A percentile compares a stretch with the other conserved stretches of the same genome.
Conservation (phyloP, 345 rosid species). For the Euphorbia tirucalli region DNA sequence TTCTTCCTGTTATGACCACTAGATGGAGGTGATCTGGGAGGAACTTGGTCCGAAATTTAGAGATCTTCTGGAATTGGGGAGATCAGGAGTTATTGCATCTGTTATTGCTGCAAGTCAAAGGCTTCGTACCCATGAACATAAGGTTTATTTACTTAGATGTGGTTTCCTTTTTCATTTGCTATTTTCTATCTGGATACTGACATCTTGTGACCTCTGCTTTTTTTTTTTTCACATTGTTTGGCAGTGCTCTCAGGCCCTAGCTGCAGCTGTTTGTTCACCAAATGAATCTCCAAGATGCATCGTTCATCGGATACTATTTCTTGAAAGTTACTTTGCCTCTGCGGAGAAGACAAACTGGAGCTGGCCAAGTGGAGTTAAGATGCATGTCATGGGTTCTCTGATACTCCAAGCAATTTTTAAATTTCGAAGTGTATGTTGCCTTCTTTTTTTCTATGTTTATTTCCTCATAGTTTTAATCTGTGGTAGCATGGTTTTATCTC, state of each 20-base stretch:
- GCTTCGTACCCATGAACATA: slow-evolving; percentile 49
- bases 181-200: slow-evolving; percentile 2
- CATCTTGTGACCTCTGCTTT: slow-evolving; percentile 9
- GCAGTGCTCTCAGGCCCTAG: slow-evolving; percentile 83
- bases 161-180: slow-evolving; percentile 4
- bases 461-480: no score
- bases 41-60: slow-evolving; percentile 69
- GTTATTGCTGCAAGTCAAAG: no score
- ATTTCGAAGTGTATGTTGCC: slow-evolving; percentile 65
- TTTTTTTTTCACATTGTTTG: no score
- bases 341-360: no score
- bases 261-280: slow-evolving; percentile 55
- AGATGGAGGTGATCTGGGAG: slow-evolving; percentile 79
- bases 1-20: slow-evolving; percentile 24
- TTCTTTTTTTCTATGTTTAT: slow-evolving; percentile 8
- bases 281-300: slow-evolving; percentile 53
- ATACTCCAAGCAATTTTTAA: slow-evolving; percentile 83
- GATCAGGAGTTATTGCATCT: slow-evolving; percentile 82
- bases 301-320: slow-evolving; percentile 74
- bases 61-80: slow-evolving; percentile 86
- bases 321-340: slow-evolving; percentile 80
- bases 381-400: slow-evolving; percentile 82
- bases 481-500: no score
- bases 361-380: no score
- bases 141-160: slow-evolving; percentile 43